These are phyloP conservation scores for Cryptomeria japonica DNA, from an alignment of 75 land plant species.

Conservation along the genomic window DNA sequence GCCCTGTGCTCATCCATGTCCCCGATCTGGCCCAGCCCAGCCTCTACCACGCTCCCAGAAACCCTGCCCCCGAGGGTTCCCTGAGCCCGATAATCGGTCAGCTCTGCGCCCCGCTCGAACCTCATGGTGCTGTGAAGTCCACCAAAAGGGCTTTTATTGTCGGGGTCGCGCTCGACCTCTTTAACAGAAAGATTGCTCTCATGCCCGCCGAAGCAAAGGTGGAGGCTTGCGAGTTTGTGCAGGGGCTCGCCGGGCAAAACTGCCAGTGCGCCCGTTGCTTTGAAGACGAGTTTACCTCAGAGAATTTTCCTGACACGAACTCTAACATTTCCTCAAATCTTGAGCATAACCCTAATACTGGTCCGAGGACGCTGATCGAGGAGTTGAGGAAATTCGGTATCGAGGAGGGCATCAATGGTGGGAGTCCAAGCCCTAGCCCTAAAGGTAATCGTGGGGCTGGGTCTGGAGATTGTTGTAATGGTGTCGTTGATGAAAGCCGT, in stretches of 20 bases:
- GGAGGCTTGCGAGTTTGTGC: constrained; percentile 70
- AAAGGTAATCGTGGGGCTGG: background rate
- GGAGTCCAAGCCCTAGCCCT: no score
- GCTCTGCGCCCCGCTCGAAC: constrained; percentile 77
- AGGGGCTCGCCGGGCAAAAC: constrained; percentile 66
- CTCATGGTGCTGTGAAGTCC: constrained; percentile 83
- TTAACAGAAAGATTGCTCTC: constrained; percentile 62
- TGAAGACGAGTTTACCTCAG: constrained; percentile 15
- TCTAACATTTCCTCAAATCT: background rate
- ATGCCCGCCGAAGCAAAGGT: constrained; percentile 87
- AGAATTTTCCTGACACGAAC: background rate
- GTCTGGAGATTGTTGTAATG: background rate
- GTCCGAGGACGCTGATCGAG: background rate
- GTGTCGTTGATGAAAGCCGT: background rate
- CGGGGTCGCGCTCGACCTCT: constrained; percentile 78
- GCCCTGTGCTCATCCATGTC: constrained; percentile 25
- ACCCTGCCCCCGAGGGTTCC: background rate
- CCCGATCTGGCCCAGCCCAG: constrained; percentile 14
- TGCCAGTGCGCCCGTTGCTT: constrained; percentile 36
- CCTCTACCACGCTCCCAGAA: constrained; percentile 34
- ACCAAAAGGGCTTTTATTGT: constrained; percentile 89
- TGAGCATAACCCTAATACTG: background rate
- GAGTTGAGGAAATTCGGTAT: background rate
- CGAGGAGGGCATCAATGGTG: background rate
- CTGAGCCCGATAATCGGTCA: constrained; percentile 38